These are phyloP conservation scores for Spencermartinsiella europaea DNA, from an alignment of 805 yeast genomes.

Conservation along the genomic window DNA sequence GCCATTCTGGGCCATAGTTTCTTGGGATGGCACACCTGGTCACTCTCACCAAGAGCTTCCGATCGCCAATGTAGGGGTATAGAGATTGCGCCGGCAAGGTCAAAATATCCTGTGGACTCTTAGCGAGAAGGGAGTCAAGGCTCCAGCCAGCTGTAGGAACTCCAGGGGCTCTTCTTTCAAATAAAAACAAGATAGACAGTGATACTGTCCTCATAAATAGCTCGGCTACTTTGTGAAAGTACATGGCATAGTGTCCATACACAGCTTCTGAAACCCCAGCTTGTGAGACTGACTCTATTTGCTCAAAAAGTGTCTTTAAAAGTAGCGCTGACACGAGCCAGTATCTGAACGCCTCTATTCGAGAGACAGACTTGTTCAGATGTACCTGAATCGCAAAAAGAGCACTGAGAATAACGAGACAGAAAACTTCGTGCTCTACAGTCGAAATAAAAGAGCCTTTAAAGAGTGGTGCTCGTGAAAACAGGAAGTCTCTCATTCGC, in stretches of 20 bases:
- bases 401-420: background rate
- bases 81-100: background rate
- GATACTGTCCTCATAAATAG: background rate
- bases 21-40: background rate
- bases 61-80: background rate
- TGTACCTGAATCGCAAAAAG: background rate
- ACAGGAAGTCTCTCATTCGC: background rate
- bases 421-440: background rate
- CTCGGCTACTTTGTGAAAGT: background rate
- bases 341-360: background rate
- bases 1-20: background rate
- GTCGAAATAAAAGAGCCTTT: background rate
- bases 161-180: background rate
- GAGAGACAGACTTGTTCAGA: background rate
- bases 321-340: background rate
- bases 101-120: background rate
- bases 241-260: background rate
- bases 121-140: background rate
- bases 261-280: background rate
- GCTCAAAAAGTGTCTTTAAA: background rate
- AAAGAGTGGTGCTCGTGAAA: background rate
- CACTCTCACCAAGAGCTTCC: background rate
- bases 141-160: background rate
- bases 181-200: background rate
- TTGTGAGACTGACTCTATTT: background rate